Conservation (phyloP, 768 basidiomycete genomes). For the Leccinum boreale region DNA sequence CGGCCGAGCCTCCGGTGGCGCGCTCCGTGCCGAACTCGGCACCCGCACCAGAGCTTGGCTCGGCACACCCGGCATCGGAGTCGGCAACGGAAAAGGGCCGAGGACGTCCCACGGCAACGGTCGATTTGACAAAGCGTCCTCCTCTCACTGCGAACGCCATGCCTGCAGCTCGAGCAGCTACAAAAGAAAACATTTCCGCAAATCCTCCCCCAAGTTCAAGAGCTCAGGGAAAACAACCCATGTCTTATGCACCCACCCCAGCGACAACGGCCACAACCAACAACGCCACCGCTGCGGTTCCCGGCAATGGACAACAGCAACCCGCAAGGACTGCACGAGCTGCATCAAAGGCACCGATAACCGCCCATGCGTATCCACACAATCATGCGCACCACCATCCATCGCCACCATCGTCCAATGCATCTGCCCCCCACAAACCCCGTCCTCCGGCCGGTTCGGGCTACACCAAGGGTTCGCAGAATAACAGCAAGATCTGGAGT, state of each 20-base stretch:
- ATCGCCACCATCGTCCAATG: conserved; percentile 38
- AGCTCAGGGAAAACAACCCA: conserved; percentile 90
- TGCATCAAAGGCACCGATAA: conserved; percentile 57
- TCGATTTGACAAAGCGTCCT: conserved; percentile 37
- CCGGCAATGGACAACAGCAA: conserved; percentile 33
- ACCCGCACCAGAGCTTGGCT: conserved; percentile 14
- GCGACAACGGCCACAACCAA: conserved; percentile 25
- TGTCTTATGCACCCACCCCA: conserved; percentile 54
- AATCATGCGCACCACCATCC: conserved; percentile 54
- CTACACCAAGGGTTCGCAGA: conserved; percentile 30
- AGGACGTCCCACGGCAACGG: conserved; percentile 30
- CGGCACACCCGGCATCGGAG: conserved; percentile 32
- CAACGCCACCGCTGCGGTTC: conserved; percentile 33
- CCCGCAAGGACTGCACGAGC: conserved; percentile 42
- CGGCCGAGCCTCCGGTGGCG: conserved; percentile 25
- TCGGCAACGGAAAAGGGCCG: conserved; percentile 32
- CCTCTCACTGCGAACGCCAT: conserved; percentile 41
- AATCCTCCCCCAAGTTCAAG: conserved; percentile 68
- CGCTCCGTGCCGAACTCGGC: conserved; percentile 29
- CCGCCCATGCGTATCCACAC: conserved; percentile 47
- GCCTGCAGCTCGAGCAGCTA: conserved; percentile 40
- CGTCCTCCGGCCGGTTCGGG: conserved; percentile 29
- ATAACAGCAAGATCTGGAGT: conserved; percentile 88
- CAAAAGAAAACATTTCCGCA: conserved; percentile 34
- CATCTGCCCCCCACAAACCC: conserved; percentile 31